These are phyloP conservation scores for Aspergillus fijiensis DNA, from an alignment of 2,329 filamentous ascomycete genomes.

Conservation along the genomic window DNA sequence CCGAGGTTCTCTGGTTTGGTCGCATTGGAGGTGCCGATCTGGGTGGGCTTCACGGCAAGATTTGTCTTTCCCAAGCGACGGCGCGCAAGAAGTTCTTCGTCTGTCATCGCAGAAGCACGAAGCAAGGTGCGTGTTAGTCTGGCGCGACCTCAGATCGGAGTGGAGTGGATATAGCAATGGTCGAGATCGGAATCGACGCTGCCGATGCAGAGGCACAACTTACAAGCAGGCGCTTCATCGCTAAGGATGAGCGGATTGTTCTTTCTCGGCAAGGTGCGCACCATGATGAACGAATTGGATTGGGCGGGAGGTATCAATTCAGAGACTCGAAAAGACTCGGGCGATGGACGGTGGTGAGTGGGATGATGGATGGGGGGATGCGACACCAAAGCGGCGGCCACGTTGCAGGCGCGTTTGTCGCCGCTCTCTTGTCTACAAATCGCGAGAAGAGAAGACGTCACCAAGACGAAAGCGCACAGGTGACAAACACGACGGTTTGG, in stretches of 20 bases:
- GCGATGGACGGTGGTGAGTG: constrained; percentile 14
- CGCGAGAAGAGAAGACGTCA: constrained; percentile 21
- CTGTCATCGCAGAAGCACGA: constrained; percentile 42
- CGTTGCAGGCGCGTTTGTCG: constrained; percentile 45
- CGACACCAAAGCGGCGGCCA: constrained; percentile 40
- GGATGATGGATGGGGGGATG: constrained; percentile 25
- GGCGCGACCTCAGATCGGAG: constrained; percentile 6
- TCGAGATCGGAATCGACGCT: constrained; percentile 16
- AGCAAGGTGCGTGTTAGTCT: constrained; percentile 17
- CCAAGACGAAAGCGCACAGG: constrained; percentile 16
- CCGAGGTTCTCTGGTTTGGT: constrained; percentile 72
- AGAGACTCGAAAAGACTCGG: constrained; percentile 8
- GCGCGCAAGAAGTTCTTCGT: constrained; percentile 72
- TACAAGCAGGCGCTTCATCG: constrained; percentile 47
- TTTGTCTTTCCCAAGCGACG: constrained; percentile 91
- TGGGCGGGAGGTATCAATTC: constrained; percentile 7
- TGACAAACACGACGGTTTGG: constrained; percentile 10
- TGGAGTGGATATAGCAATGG: not conserved
- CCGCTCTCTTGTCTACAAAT: constrained; percentile 9
- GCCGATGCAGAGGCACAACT: constrained; percentile 27
- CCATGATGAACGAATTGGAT: constrained; percentile 29
- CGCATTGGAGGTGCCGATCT: constrained; percentile 68
- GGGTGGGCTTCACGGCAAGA: constrained; percentile 76
- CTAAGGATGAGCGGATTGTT: constrained; percentile 48
- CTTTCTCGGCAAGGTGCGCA: constrained; percentile 47